Conservation (phyloP, 2,329 filamentous ascomycete genomes). For the Colletotrichum sp. region DNA sequence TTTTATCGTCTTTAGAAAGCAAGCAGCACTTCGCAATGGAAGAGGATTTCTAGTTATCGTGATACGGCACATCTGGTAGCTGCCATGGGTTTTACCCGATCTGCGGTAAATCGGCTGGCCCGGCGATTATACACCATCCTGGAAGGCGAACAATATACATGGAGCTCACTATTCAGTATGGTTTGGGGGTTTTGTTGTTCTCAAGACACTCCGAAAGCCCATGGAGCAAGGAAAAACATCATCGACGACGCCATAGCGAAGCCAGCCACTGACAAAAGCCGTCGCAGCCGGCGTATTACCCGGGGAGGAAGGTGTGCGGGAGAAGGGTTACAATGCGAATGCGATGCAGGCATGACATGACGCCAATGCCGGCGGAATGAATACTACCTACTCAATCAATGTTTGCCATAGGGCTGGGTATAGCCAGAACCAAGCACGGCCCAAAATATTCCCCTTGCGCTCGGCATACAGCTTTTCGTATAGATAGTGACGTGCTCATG, state of each 20-base stretch:
- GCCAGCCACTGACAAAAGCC: background rate
- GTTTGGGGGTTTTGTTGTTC: background rate
- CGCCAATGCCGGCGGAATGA: background rate
- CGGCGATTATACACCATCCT: background rate
- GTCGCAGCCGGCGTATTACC: background rate
- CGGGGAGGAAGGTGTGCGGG: background rate
- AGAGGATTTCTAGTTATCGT: background rate
- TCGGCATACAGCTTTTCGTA: background rate
- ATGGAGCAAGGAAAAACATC: background rate
- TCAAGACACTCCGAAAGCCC: background rate
- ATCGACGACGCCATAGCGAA: background rate
- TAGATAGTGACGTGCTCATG: background rate
- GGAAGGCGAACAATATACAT: background rate
- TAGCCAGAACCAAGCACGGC: background rate
- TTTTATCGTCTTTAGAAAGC: background rate
- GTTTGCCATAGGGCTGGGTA: background rate
- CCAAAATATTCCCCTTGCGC: background rate
- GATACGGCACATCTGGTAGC: background rate
- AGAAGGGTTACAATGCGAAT: background rate
- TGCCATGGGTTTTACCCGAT: background rate
- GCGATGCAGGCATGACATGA: background rate
- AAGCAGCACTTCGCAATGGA: background rate
- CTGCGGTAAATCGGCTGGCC: background rate
- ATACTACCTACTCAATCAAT: background rate
- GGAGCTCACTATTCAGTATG: background rate